Conservation (phyloP, 345 rosid species). For the Eucalyptus tenuipes region DNA sequence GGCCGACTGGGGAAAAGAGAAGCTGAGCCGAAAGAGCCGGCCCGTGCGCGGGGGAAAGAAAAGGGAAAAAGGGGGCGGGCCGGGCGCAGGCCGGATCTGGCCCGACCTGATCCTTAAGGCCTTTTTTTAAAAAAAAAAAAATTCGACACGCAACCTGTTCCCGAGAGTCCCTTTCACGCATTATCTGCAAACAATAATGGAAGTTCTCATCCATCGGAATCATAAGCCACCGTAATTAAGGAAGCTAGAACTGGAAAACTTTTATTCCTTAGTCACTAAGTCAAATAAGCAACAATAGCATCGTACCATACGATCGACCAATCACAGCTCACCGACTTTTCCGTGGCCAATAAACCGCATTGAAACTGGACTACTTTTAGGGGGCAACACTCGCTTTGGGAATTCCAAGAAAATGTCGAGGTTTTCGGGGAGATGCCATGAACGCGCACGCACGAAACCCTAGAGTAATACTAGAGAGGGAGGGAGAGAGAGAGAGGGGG, state of each 20-base stretch:
- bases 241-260: neutral
- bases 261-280: neutral
- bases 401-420: neutral
- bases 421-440: neutral
- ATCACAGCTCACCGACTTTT: neutral
- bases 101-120: too few species aligned
- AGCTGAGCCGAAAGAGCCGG: too few species aligned
- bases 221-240: neutral
- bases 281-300: neutral
- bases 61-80: too few species aligned
- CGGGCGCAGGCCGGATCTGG: too few species aligned
- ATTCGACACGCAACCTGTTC: neutral
- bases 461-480: neutral
- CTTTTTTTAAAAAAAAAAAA: too few species aligned
- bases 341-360: neutral
- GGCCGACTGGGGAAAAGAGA: too few species aligned
- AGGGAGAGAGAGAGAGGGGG: too few species aligned
- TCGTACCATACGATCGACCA: neutral
- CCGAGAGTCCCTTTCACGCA: neutral
- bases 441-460: conserved; percentile 4
- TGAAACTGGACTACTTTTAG: neutral
- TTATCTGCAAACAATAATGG: neutral
- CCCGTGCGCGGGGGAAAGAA: too few species aligned
- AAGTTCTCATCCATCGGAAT: neutral
- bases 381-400: neutral